phyloP scores from a whole-genome alignment of 805 yeast species.

The Candida ponderosae region DNA sequence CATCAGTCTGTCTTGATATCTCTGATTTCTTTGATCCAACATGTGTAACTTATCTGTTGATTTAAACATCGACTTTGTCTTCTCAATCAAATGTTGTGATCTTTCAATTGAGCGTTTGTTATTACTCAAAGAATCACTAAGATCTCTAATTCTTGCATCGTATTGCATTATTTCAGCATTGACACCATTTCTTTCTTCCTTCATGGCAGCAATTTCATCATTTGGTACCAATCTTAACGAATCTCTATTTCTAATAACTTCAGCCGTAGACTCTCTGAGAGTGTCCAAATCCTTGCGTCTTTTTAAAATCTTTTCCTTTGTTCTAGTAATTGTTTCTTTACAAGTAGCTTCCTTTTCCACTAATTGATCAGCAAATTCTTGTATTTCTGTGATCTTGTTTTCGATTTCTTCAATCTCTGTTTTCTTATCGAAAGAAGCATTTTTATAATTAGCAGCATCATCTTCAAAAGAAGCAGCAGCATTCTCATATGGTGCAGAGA shows the following conservation, averaged over 20 bases:
- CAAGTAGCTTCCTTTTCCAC: too few species aligned
- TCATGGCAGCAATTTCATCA: conserved; percentile 9
- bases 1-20: conserved; percentile 2
- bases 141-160: conserved; percentile 33
- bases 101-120: conserved; percentile 25
- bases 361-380: conserved; percentile 8
- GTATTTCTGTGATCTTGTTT: conserved; percentile 21
- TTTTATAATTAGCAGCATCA: conserved; percentile 21
- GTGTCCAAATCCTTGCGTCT: too few species aligned
- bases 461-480: conserved; percentile 12
- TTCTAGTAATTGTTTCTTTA: too few species aligned
- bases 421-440: conserved; percentile 21
- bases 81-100: conserved; percentile 23
- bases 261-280: too few species aligned
- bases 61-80: conserved; percentile 17
- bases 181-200: conserved; percentile 14
- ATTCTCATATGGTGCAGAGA: conserved; percentile 14
- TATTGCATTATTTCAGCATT: conserved; percentile 20
- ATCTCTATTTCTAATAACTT: too few species aligned
- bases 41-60: conserved; percentile 46
- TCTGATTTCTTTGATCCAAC: conserved; percentile 26
- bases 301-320: too few species aligned
- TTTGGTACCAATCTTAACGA: too few species aligned
- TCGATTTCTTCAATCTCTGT: conserved; percentile 29
- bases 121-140: conserved; percentile 32